Percentiles rank a stretch among this genome's conserved stretches.
Conservation (phyloP, 2,329 filamentous ascomycete genomes). For the Aspergillus puulaauensis region DNA sequence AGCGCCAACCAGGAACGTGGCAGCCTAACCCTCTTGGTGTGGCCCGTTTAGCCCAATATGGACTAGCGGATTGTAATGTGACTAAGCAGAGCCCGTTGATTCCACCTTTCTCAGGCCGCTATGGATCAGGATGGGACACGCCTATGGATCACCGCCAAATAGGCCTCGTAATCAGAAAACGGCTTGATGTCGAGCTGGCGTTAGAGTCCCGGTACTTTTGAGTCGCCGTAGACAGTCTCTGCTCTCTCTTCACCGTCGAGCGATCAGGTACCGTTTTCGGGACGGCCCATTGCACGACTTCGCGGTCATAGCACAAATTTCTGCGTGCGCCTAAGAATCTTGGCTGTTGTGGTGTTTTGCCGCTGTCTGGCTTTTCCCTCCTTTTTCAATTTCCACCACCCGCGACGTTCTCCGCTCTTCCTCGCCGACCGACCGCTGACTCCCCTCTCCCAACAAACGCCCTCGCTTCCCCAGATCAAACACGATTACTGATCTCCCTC, state of each 20-base stretch:
- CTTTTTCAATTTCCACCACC: constrained; percentile 13
- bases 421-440: constrained; percentile 11
- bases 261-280: not conserved
- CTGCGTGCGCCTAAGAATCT: constrained; percentile 5
- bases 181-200: not conserved
- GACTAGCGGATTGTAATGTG: constrained; percentile 9
- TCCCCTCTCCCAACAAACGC: constrained; percentile 14
- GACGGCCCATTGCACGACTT: not conserved
- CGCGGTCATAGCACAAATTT: not conserved
- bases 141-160: not conserved
- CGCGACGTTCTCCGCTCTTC: constrained; percentile 13
- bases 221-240: not conserved
- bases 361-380: constrained; percentile 13
- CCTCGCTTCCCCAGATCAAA: constrained; percentile 3
- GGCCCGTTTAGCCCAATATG: not conserved
- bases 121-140: no score
- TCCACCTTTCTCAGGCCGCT: not conserved
- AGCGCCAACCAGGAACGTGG: constrained; percentile 13
- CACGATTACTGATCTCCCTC: not conserved
- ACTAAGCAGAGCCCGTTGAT: not conserved
- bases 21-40: constrained; percentile 4
- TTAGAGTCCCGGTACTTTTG: not conserved
- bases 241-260: not conserved
- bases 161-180: no score
- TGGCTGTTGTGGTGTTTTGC: constrained; percentile 10